Evolutionary conservation across 73 alveolate genomes (phyloP).

Genomic region (Paramecium octaurelia): DNA sequence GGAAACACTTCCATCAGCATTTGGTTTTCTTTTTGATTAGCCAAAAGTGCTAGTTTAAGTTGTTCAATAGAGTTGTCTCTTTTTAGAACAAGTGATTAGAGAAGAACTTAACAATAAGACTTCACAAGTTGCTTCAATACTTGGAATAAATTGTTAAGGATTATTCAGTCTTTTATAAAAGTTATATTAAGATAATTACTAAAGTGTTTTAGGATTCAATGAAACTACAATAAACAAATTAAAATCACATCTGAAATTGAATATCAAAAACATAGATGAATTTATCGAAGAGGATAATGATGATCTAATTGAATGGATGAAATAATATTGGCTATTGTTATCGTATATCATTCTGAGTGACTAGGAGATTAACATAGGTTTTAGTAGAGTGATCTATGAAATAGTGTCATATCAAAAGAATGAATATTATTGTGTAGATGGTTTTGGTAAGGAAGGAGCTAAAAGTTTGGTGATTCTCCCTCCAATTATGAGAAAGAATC

Average conservation of each 20-base stretch:
- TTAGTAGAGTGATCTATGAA: not conserved
- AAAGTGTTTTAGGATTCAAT: not conserved
- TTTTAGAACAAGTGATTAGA: not conserved
- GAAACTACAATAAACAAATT: not conserved
- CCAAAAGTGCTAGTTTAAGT: constrained; percentile 27
- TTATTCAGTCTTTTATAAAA: not conserved
- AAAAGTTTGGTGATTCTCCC: constrained; percentile 39
- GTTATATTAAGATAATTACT: not conserved
- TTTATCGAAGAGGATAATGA: constrained; percentile 4
- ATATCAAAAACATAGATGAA: not conserved
- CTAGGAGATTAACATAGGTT: not conserved
- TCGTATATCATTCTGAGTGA: constrained; percentile 28
- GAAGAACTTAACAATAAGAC: not conserved
- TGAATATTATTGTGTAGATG: constrained; percentile 57
- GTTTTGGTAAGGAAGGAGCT: constrained; percentile 51
- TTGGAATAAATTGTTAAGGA: not conserved
- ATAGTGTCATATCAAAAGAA: not conserved
- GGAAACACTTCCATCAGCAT: constrained; percentile 35
- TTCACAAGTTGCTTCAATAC: not conserved
- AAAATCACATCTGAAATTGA: constrained; percentile 14
- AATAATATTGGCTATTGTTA: not conserved
- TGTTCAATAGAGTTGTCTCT: not conserved
- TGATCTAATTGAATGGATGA: constrained; percentile 38
- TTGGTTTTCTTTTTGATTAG: constrained; percentile 36
- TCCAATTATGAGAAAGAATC: constrained; percentile 37